Evolutionary conservation across 192 early-diverging fungal species (phyloP).

Genomic region (Coemansia sp.): DNA sequence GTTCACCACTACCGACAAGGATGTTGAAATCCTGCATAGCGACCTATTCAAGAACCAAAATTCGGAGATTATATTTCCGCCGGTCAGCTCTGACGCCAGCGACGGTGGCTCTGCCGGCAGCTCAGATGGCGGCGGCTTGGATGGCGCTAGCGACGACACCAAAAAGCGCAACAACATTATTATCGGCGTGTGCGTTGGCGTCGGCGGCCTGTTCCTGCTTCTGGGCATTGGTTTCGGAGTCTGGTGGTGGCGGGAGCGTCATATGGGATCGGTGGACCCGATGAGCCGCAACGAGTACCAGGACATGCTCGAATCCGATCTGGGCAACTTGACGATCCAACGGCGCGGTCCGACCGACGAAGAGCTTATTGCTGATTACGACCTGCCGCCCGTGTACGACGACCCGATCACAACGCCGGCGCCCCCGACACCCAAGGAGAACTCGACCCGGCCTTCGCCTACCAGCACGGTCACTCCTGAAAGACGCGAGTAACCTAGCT

Average conservation of each 20-base stretch:
- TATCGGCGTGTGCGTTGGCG: constrained; percentile 1
- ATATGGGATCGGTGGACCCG: not conserved
- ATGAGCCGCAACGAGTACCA: constrained; percentile 6
- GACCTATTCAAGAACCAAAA: not conserved
- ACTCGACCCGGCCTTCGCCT: too few relatives aligned
- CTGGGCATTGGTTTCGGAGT: not conserved
- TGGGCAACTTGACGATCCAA: not conserved
- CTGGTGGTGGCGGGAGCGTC: constrained; percentile 3
- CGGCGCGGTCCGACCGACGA: not conserved
- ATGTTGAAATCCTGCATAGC: not conserved
- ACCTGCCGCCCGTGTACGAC: not conserved
- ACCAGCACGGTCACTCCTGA: too few relatives aligned
- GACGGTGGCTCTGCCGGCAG: not conserved
- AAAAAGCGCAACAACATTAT: constrained; percentile 1
- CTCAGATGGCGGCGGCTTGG: not conserved
- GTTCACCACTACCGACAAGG: not conserved
- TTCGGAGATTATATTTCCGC: not conserved
- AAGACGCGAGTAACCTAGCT: too few relatives aligned
- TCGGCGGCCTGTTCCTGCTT: not conserved
- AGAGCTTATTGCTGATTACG: not conserved
- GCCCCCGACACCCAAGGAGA: too few relatives aligned
- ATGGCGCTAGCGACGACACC: not conserved
- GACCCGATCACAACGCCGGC: too few relatives aligned
- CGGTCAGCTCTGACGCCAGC: not conserved
- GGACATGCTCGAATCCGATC: not conserved